Evolutionary conservation across 2,329 filamentous ascomycete species (phyloP).

Genomic region (Rhexocercosporidium sp.): DNA sequence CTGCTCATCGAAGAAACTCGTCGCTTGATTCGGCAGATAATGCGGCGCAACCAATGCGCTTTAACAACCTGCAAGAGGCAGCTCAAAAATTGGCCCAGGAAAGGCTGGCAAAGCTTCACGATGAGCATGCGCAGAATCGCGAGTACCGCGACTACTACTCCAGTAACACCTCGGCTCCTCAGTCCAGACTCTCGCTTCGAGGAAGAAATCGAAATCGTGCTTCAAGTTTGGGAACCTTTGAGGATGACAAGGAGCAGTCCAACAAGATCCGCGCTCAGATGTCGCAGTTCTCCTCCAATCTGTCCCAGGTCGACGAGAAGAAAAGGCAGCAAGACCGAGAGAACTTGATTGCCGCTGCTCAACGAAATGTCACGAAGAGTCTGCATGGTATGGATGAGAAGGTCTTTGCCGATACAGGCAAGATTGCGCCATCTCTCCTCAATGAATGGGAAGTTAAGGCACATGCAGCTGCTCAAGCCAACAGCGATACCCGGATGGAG

Average conservation of each 20-base stretch:
- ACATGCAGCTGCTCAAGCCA: constrained; percentile 68
- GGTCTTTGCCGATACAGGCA: constrained; percentile 77
- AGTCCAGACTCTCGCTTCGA: constrained; percentile 56
- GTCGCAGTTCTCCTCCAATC: constrained; percentile 72
- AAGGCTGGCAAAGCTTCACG: constrained; percentile 78
- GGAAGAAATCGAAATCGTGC: constrained; percentile 66
- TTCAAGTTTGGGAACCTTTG: constrained; percentile 65
- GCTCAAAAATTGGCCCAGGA: constrained; percentile 87
- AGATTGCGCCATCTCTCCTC: constrained; percentile 69
- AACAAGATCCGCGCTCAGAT: constrained; percentile 78
- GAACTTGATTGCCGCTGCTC: constrained; percentile 76
- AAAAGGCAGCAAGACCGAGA: constrained; percentile 79
- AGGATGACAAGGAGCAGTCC: constrained; percentile 64
- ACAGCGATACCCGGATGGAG: constrained; percentile 63
- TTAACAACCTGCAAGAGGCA: constrained; percentile 77
- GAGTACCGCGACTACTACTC: constrained; percentile 79
- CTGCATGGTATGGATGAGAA: constrained; percentile 83
- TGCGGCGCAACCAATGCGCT: constrained; percentile 54
- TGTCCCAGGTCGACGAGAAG: constrained; percentile 72
- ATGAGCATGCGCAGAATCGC: constrained; percentile 66
- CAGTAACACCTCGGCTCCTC: constrained; percentile 69
- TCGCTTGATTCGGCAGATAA: constrained; percentile 44
- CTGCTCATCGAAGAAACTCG: constrained; percentile 41
- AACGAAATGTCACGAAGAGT: constrained; percentile 81
- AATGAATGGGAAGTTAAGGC: constrained; percentile 83